These are phyloP conservation scores for Myrmaecium sp. DNA, from an alignment of 2,329 filamentous ascomycete genomes.

Conservation along the genomic window DNA sequence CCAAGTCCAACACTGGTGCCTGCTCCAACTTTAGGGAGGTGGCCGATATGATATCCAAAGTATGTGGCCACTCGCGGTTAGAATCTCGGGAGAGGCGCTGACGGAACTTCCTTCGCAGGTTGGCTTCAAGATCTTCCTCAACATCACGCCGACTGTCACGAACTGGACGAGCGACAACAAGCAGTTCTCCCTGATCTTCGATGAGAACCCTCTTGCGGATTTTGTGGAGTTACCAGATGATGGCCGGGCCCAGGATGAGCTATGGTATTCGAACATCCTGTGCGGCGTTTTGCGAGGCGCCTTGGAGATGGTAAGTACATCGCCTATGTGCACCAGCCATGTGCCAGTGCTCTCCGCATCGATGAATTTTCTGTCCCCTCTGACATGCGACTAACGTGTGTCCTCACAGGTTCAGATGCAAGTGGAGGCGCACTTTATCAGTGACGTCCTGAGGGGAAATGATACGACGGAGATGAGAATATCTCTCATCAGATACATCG, in stretches of 20 bases:
- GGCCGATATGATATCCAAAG: slow-evolving; percentile 90
- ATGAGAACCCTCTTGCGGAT: slow-evolving; percentile 91
- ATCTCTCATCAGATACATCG: slow-evolving; percentile 80
- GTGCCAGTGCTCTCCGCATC: too few species aligned
- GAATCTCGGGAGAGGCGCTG: neutral
- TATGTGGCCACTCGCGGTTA: slow-evolving; percentile 17
- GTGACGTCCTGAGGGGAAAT: slow-evolving; percentile 79
- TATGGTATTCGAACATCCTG: slow-evolving; percentile 97
- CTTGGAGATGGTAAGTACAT: slow-evolving; percentile 66
- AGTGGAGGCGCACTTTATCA: slow-evolving; percentile 91
- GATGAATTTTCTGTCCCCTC: too few species aligned
- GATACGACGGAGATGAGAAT: slow-evolving; percentile 97
- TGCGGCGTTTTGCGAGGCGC: slow-evolving; percentile 84
- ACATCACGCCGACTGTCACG: slow-evolving; percentile 80
- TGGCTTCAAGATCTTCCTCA: slow-evolving; percentile 97
- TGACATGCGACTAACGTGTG: neutral
- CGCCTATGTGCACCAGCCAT: neutral
- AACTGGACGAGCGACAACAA: slow-evolving; percentile 96
- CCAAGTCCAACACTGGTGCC: slow-evolving; percentile 78
- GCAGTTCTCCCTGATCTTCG: slow-evolving; percentile 88
- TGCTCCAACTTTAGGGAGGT: slow-evolving; percentile 92
- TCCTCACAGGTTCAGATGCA: slow-evolving; percentile 68
- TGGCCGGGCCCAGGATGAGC: slow-evolving; percentile 82
- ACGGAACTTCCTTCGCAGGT: slow-evolving; percentile 37
- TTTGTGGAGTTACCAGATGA: slow-evolving; percentile 97